These are phyloP conservation scores for Pleurotus sapidus DNA, from an alignment of 768 basidiomycete species.

Conservation along the genomic window DNA sequence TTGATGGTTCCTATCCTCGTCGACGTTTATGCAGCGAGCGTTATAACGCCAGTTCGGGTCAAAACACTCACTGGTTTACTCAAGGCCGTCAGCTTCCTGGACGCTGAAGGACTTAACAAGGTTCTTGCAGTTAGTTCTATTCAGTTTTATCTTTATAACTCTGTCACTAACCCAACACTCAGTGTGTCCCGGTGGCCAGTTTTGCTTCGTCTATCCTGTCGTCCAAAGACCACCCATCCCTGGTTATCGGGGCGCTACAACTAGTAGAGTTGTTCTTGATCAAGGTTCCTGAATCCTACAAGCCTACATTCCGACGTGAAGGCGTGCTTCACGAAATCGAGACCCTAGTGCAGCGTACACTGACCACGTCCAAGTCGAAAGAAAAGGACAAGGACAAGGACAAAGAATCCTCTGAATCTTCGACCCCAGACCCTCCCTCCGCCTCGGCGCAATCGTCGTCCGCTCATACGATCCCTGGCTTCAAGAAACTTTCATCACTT, in stretches of 20 bases:
- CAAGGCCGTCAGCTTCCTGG: slow-evolving; percentile 89
- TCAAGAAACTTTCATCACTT: slow-evolving; percentile 67
- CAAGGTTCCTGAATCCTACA: slow-evolving; percentile 84
- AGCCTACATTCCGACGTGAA: slow-evolving; percentile 87
- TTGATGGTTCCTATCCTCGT: slow-evolving; percentile 91
- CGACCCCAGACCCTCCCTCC: slow-evolving; percentile 35
- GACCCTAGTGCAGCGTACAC: slow-evolving; percentile 57
- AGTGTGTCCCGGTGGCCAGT: slow-evolving; percentile 94
- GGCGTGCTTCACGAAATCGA: slow-evolving; percentile 97
- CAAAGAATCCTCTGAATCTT: slow-evolving; percentile 26
- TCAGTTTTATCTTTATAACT: not conserved
- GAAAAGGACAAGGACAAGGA: slow-evolving; percentile 49
- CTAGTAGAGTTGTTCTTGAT: slow-evolving; percentile 86
- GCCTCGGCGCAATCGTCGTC: slow-evolving; percentile 23
- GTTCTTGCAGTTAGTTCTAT: slow-evolving; percentile 68
- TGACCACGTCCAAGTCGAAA: slow-evolving; percentile 49
- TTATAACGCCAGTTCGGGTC: slow-evolving; percentile 79
- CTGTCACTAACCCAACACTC: slow-evolving; percentile 11
- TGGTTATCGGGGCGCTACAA: slow-evolving; percentile 88
- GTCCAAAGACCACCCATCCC: slow-evolving; percentile 82
- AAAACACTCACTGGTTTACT: slow-evolving; percentile 86
- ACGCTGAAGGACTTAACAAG: slow-evolving; percentile 67
- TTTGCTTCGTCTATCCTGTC: slow-evolving; percentile 94
- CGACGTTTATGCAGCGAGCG: slow-evolving; percentile 99
- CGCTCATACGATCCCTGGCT: slow-evolving; percentile 51